Conservation (phyloP, 1,284 basidiomycete genomes). For the Neonothopanus nambi region DNA sequence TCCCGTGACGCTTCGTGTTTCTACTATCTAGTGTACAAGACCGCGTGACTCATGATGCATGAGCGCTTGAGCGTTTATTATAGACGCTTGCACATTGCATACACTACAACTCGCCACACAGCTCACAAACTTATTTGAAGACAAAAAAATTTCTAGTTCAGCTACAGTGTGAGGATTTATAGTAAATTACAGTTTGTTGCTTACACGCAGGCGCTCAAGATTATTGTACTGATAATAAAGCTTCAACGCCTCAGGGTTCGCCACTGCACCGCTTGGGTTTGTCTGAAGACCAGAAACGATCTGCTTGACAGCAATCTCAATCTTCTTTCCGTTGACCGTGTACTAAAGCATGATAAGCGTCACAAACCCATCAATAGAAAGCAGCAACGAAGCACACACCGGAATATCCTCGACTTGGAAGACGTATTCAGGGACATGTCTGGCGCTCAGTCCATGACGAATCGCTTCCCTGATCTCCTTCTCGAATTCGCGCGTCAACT, state of each 20-base stretch:
- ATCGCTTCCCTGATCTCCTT: slow-evolving; percentile 61
- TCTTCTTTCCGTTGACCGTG: slow-evolving; percentile 73
- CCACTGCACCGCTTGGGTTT: slow-evolving; percentile 68
- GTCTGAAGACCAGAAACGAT: slow-evolving; percentile 63
- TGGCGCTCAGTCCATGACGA: slow-evolving; percentile 60
- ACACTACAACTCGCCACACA: no score
- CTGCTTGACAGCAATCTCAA: slow-evolving; percentile 74
- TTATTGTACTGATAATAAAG: slow-evolving; percentile 62
- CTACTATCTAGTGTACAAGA: no score
- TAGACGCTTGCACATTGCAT: no score
- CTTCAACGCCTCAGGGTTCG: slow-evolving; percentile 63
- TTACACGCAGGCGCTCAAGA: slow-evolving; percentile 28
- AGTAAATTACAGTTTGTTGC: not conserved
- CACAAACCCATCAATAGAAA: slow-evolving; percentile 1
- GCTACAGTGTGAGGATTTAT: no score
- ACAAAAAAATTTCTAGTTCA: no score
- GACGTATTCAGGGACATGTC: slow-evolving; percentile 73
- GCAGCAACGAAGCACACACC: slow-evolving; percentile 32
- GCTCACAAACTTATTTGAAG: no score
- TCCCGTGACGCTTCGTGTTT: no score
- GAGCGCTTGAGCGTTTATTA: no score
- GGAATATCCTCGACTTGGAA: slow-evolving; percentile 65
- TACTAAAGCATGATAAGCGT: slow-evolving; percentile 42
- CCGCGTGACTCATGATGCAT: no score
- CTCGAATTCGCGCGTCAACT: slow-evolving; percentile 49